Evolutionary conservation across 306 rosid genomes (phyloP).

Genomic region (Quillaja saponaria): DNA sequence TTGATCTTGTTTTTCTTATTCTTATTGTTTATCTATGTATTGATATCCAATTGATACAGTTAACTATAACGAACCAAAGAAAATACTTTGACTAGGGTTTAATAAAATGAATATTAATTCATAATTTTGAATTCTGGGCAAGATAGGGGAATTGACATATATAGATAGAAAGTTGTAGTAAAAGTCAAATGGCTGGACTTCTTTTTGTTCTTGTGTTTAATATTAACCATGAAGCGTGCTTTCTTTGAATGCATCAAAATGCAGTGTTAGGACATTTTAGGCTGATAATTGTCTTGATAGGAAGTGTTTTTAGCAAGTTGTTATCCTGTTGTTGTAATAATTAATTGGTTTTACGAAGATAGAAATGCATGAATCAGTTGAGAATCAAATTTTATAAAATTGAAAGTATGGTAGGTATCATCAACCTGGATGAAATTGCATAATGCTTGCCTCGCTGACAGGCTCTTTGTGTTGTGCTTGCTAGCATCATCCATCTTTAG

Average conservation of each 20-base stretch:
- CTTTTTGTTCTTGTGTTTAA: neutral
- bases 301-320: too few relatives aligned
- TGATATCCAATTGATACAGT: neutral
- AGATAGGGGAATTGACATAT: slow-evolving; percentile 1
- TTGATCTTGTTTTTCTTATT: neutral
- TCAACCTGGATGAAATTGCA: too few relatives aligned
- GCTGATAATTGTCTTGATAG: too few relatives aligned
- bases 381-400: too few relatives aligned
- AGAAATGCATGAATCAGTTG: too few relatives aligned
- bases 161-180: neutral
- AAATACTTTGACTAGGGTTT: neutral
- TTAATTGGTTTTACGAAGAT: too few relatives aligned
- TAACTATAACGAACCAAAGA: neutral
- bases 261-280: neutral
- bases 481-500: too few relatives aligned
- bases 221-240: neutral
- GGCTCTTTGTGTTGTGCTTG: too few relatives aligned
- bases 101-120: neutral
- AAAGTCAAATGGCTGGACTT: neutral
- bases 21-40: too few relatives aligned
- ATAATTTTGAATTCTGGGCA: neutral
- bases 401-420: too few relatives aligned
- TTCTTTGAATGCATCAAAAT: neutral
- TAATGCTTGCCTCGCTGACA: too few relatives aligned
- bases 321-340: too few relatives aligned